These are phyloP conservation scores for Phyllostachys edulis DNA, from an alignment of 176 grass and related monocot species.

Conservation along the genomic window DNA sequence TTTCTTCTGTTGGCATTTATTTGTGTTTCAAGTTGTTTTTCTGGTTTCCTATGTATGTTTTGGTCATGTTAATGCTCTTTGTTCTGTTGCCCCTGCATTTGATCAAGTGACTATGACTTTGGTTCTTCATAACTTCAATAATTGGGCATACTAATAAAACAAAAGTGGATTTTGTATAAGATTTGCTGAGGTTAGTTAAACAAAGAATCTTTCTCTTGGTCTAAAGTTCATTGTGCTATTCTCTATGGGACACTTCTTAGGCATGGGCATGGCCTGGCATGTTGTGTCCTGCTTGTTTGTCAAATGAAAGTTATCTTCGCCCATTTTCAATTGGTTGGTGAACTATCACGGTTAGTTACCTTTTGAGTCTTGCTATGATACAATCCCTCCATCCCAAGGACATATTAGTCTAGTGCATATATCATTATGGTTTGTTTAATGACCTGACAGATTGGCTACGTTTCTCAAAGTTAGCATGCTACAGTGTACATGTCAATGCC, in stretches of 20 bases:
- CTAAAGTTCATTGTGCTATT: constrained; percentile 21
- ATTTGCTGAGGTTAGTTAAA: neutral
- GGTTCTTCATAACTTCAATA: constrained; percentile 5
- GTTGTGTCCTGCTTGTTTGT: neutral
- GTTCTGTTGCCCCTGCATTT: neutral
- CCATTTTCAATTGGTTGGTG: neutral
- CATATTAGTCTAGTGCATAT: neutral
- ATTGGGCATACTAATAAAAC: neutral
- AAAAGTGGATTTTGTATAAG: neutral
- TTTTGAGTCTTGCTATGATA: neutral
- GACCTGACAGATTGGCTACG: neutral
- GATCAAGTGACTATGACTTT: neutral
- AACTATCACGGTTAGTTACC: neutral
- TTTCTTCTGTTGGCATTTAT: neutral
- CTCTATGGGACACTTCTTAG: neutral
- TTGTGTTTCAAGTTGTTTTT: neutral
- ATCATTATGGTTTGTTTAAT: constrained; percentile 3
- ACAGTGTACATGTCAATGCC: constrained; percentile 20
- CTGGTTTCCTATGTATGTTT: neutral
- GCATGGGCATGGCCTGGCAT: neutral
- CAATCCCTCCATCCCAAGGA: neutral
- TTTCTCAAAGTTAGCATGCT: neutral
- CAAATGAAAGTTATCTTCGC: constrained; percentile 4
- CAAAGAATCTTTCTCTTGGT: constrained; percentile 1
- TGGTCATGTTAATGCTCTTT: constrained; percentile 8